phyloP scores from a whole-genome alignment of 2,329 filamentous ascomycete species.

The Ceratocystis albifundus region DNA sequence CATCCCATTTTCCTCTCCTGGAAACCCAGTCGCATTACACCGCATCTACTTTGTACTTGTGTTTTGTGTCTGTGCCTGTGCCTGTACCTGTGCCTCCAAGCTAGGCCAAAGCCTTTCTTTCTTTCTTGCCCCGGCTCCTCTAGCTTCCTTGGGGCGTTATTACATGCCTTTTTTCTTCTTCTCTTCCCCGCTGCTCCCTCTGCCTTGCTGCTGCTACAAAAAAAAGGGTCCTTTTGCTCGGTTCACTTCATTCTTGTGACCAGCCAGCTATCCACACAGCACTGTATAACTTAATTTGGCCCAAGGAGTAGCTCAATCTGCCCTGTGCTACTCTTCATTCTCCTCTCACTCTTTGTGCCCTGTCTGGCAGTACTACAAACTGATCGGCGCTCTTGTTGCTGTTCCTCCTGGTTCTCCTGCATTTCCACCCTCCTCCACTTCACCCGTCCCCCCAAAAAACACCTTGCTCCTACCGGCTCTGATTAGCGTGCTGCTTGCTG shows the following conservation, averaged over 20 bases:
- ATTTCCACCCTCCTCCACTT: neutral
- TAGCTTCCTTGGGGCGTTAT: neutral
- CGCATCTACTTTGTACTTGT: neutral
- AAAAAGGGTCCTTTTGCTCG: neutral
- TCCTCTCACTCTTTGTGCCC: conserved; percentile 3
- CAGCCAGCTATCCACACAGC: neutral
- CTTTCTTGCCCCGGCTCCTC: neutral
- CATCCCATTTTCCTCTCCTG: conserved; percentile 3
- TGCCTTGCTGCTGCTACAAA: neutral
- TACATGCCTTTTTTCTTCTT: neutral
- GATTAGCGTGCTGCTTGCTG: neutral
- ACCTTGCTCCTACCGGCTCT: no score
- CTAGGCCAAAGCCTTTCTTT: no score
- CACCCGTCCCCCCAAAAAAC: neutral
- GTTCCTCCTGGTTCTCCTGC: conserved; percentile 4
- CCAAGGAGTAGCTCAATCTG: neutral
- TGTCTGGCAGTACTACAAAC: neutral
- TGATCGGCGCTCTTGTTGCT: conserved; percentile 8
- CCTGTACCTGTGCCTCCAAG: no score
- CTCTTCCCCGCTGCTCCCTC: neutral
- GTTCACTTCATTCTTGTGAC: neutral
- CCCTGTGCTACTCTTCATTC: conserved; percentile 13
- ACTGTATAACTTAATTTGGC: conserved; percentile 7
- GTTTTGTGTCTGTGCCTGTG: no score
- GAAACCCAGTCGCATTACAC: neutral